phyloP scores from a whole-genome alignment of 2,329 filamentous ascomycete genomes.

The Orbilia oligospora region DNA sequence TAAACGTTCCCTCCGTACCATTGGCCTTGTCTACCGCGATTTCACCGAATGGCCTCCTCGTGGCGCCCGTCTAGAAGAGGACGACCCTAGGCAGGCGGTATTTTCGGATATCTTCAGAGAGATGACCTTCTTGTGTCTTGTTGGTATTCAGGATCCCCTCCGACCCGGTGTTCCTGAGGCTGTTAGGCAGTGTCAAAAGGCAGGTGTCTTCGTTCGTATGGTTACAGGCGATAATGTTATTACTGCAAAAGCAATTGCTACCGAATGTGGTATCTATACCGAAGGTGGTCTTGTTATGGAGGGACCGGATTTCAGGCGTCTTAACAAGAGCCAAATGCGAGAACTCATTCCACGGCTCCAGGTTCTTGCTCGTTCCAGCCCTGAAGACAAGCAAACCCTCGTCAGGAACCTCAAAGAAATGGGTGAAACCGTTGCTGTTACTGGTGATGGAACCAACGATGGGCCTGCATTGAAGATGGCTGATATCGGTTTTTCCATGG shows the following conservation, averaged over 20 bases:
- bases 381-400: constrained; percentile 77
- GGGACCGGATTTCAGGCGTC: constrained; percentile 76
- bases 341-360: constrained; percentile 74
- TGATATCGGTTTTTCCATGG: constrained; percentile 79
- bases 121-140: constrained; percentile 80
- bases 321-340: constrained; percentile 74
- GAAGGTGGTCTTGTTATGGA: constrained; percentile 77
- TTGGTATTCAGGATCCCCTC: constrained; percentile 82
- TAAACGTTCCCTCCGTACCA: constrained; percentile 67
- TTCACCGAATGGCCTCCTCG: constrained; percentile 67
- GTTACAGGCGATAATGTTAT: constrained; percentile 81
- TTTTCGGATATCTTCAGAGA: constrained; percentile 79
- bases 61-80: constrained; percentile 72
- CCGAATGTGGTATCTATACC: constrained; percentile 78
- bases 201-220: constrained; percentile 81
- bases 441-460: constrained; percentile 78
- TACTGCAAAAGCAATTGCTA: constrained; percentile 80
- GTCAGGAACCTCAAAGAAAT: constrained; percentile 71
- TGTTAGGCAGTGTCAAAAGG: constrained; percentile 76
- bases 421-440: constrained; percentile 71
- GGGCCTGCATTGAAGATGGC: constrained; percentile 77
- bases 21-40: constrained; percentile 68
- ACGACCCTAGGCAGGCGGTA: constrained; percentile 75
- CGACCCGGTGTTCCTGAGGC: constrained; percentile 77
- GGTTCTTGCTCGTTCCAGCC: constrained; percentile 76